Conservation (phyloP, 2,329 filamentous ascomycete species). For the Cordyceps farinosa region DNA sequence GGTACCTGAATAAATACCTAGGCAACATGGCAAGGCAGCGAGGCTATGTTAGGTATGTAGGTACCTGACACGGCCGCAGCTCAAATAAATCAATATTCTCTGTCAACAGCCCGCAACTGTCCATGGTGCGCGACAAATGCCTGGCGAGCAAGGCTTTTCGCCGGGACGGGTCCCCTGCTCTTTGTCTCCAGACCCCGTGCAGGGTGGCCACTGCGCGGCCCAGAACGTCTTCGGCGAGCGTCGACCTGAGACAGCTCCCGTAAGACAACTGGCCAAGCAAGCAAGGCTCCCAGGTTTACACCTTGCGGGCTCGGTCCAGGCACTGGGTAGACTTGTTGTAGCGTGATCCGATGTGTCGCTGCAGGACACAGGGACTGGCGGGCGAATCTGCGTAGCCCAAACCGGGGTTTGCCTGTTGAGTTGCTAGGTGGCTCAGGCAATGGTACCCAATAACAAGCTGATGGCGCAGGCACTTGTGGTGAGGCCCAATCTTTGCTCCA, state of each 20-base stretch:
- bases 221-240: conserved; percentile 4
- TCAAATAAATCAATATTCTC: not conserved
- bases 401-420: not conserved
- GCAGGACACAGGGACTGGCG: conserved; percentile 1
- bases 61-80: not conserved
- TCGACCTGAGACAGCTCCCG: conserved; percentile 9
- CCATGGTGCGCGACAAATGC: not conserved
- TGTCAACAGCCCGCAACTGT: not conserved
- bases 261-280: not conserved
- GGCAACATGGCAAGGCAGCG: not conserved
- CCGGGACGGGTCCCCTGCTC: not conserved
- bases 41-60: not conserved
- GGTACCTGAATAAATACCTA: too few species aligned
- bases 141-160: not conserved
- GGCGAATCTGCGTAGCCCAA: conserved; percentile 2
- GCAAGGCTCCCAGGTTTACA: not conserved
- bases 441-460: conserved; percentile 10
- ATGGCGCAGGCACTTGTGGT: conserved; percentile 10
- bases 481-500: conserved; percentile 14
- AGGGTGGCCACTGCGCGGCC: conserved; percentile 12
- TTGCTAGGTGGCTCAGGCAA: not conserved
- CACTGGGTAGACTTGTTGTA: not conserved
- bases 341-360: conserved; percentile 7
- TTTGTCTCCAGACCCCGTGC: not conserved
- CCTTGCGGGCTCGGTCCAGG: not conserved